Conservation (phyloP, 352 stramenopile genomes). For the Pythium brachiatum region DNA sequence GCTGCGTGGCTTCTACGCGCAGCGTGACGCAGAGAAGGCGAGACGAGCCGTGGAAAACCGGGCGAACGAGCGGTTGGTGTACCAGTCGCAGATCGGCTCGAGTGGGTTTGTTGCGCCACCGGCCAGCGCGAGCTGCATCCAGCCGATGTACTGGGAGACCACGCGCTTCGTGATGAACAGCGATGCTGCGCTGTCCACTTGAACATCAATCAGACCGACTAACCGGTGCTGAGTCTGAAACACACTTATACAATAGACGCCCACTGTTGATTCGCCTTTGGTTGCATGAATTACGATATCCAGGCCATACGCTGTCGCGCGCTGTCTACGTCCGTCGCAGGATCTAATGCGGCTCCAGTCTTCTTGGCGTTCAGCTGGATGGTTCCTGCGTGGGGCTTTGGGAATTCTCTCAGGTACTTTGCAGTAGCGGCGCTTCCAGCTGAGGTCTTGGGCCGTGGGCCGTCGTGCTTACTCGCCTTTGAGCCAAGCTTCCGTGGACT, state of each 20-base stretch:
- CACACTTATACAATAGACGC: conserved; percentile 10
- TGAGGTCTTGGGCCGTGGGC: conserved; percentile 6
- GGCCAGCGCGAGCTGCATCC: neutral
- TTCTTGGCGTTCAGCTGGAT: conserved; percentile 27
- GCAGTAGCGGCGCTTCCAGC: neutral
- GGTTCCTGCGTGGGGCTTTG: conserved; percentile 44
- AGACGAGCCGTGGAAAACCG: conserved; percentile 17
- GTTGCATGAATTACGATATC: conserved; percentile 24
- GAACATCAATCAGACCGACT: no score
- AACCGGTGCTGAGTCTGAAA: no score
- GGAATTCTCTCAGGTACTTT: conserved; percentile 63
- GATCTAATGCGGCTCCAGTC: neutral
- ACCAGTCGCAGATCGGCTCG: conserved; percentile 18
- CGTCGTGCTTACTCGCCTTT: neutral
- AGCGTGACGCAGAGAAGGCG: conserved; percentile 11
- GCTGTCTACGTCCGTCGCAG: conserved; percentile 15
- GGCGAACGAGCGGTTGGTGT: conserved; percentile 21
- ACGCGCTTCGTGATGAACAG: conserved; percentile 12
- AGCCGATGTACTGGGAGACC: conserved; percentile 19
- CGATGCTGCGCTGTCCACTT: neutral
- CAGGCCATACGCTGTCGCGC: conserved; percentile 44
- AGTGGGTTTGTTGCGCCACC: neutral
- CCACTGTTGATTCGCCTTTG: neutral
- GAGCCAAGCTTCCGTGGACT: neutral
- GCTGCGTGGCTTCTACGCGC: conserved; percentile 18